Evolutionary conservation across 148 eudicot genomes (phyloP).

Genomic region (Tetragonia tetragonoides): DNA sequence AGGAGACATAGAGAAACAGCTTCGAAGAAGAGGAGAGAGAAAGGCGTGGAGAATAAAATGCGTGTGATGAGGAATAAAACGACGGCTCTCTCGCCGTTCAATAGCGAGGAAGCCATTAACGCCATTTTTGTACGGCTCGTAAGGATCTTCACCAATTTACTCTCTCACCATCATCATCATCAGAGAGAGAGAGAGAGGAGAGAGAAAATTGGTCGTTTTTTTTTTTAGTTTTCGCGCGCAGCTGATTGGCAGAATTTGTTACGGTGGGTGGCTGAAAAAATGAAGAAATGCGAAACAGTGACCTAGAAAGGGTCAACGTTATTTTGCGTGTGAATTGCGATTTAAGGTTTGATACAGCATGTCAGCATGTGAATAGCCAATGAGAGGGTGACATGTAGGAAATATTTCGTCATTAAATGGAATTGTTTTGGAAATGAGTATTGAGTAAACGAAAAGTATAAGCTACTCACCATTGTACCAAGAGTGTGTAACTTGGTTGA

Average conservation of each 20-base stretch:
- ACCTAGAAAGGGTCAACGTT: slow-evolving; percentile 5
- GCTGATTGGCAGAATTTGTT: neutral
- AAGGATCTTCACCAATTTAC: too few relatives aligned
- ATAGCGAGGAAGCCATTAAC: slow-evolving; percentile 45
- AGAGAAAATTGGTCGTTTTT: neutral
- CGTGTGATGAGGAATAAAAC: slow-evolving; percentile 47
- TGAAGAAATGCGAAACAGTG: too few relatives aligned
- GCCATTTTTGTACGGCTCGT: slow-evolving; percentile 17
- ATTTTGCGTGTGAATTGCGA: neutral
- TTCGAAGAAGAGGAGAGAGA: slow-evolving; percentile 52
- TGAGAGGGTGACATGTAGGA: neutral
- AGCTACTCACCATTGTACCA: too few relatives aligned
- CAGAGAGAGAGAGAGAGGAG: neutral
- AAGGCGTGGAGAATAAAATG: slow-evolving; percentile 42
- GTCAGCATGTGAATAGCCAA: neutral
- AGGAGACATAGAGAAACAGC: slow-evolving; percentile 47
- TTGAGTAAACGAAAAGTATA: too few relatives aligned
- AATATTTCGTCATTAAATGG: neutral
- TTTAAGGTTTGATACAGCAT: neutral
- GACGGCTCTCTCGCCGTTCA: slow-evolving; percentile 88
- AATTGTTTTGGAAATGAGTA: too few relatives aligned
- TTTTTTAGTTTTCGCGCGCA: slow-evolving; percentile 20
- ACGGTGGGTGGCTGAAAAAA: too few relatives aligned
- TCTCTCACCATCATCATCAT: too few relatives aligned
- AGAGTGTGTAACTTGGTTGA: too few relatives aligned